Base-by-base conservation (phyloP, 179 eudicot genomes). In the Silene noctiflora region DNA sequence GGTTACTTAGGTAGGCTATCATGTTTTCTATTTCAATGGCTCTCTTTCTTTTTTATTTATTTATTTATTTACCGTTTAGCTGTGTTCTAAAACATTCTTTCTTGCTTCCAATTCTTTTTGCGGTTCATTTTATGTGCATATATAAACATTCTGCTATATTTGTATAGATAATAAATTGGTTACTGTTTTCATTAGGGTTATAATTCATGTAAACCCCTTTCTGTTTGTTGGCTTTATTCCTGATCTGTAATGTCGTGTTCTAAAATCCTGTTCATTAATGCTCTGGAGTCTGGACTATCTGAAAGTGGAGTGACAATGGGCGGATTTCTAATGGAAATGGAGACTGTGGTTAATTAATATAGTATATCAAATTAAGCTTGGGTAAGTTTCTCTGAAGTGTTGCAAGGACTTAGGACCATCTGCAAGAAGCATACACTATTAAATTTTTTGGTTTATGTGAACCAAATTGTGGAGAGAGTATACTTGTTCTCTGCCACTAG, bases 1-100 rank as follows among this genome's bases (percentile, higher is more conserved):
- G 86, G 77, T 44, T 88, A 64, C 97, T 95, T 75, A 90, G 99
- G 99, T 95, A 77, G 65, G 68, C 21, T 61, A 64, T 3, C 16
- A 33, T 4, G 17, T 76, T 22, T 31, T 55, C 62, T 29, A 10
- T 3, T 29, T 29, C 27, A 25, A 25, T 25, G 27, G 27, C 27
- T 25, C 27, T 25, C 55, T 46, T 10, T 46, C 7, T 46, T 46
- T 67, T 64, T 62, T 55, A 39, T 60, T 60, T 21, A 25, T 1
- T 22, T 29, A 1, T 20, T 20, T n/a, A 1, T 35, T 35, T 6
- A 35, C 4, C 0, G 42, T 35, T 35, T 35, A 35, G 42, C 42
- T 35, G 42, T 35, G 42, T 35, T 35, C 42, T 35, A 5, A 35
- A 39, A 39, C 46, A 8, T 33, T 39, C 10, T 1, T 12, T 61